Evolutionary conservation across 2,329 filamentous ascomycete genomes (phyloP).

Genomic region (Alternaria rosae): DNA sequence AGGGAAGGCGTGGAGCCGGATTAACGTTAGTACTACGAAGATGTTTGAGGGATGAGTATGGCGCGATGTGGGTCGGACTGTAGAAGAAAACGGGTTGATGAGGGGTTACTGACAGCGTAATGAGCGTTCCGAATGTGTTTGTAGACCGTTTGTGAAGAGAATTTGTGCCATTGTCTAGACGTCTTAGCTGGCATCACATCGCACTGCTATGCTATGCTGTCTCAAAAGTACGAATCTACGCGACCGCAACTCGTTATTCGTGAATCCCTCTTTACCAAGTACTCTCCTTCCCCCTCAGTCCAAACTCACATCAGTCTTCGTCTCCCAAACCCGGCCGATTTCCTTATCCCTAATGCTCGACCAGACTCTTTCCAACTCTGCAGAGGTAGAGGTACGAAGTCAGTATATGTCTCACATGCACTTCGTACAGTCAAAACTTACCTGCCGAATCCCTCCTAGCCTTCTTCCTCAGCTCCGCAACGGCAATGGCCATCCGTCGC

Average conservation of each 20-base stretch:
- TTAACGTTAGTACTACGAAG: conserved; percentile 73
- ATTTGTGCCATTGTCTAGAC: neutral
- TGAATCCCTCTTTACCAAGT: neutral
- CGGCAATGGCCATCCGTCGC: neutral
- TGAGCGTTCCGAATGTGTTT: neutral
- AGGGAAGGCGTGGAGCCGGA: conserved; percentile 65
- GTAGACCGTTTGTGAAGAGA: neutral
- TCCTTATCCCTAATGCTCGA: neutral
- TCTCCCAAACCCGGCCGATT: neutral
- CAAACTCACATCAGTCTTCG: neutral
- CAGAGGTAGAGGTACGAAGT: neutral
- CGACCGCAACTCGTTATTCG: neutral
- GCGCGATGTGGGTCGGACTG: neutral
- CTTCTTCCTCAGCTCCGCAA: neutral
- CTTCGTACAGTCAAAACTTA: neutral
- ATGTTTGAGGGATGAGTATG: conserved; percentile 54
- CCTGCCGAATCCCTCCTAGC: neutral
- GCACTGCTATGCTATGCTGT: neutral
- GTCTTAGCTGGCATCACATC: neutral
- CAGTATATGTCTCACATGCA: neutral
- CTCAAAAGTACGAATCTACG: neutral
- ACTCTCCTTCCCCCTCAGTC: neutral
- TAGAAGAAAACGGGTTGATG: neutral
- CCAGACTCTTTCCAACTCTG: neutral
- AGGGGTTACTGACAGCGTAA: neutral